A percentile compares a stretch with the other conserved stretches of the same genome.
phyloP scores from a whole-genome alignment of 768 basidiomycete genomes.

The Russula foetens region DNA sequence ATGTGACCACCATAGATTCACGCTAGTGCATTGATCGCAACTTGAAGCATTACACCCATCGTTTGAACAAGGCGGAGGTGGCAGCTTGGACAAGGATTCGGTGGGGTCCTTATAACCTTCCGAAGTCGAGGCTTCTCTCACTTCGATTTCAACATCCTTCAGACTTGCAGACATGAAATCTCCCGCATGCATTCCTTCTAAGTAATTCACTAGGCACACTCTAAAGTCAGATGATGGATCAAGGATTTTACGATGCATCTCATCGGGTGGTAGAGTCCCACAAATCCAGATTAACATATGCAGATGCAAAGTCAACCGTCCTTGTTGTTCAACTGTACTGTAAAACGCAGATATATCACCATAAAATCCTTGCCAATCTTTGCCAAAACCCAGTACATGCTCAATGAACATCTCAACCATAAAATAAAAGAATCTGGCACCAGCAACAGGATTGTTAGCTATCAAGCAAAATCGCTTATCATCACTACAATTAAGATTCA shows the following conservation, averaged over 20 bases:
- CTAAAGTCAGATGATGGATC: background rate
- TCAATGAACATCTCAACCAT: background rate
- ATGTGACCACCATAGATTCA: too few species aligned
- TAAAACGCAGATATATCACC: background rate
- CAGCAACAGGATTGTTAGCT: background rate
- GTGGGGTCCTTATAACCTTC: background rate
- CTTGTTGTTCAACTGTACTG: background rate
- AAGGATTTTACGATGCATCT: background rate
- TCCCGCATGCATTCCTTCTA: background rate
- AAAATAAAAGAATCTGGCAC: background rate
- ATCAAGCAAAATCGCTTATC: background rate
- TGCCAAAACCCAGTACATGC: background rate
- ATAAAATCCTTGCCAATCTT: background rate
- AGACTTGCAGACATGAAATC: background rate
- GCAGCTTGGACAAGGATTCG: background rate
- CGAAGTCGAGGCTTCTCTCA: background rate
- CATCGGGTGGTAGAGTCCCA: background rate
- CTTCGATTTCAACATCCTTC: background rate
- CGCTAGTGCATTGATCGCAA: background rate
- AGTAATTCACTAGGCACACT: background rate
- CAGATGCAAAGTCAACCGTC: background rate
- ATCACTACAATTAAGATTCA: background rate
- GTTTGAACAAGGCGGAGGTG: background rate
- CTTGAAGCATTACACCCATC: background rate
- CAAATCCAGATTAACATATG: background rate